A percentile compares a stretch with the other conserved stretches of the same genome.
Conservation (phyloP, 2,329 filamentous ascomycete genomes). For the Aspergillus intermedius region DNA sequence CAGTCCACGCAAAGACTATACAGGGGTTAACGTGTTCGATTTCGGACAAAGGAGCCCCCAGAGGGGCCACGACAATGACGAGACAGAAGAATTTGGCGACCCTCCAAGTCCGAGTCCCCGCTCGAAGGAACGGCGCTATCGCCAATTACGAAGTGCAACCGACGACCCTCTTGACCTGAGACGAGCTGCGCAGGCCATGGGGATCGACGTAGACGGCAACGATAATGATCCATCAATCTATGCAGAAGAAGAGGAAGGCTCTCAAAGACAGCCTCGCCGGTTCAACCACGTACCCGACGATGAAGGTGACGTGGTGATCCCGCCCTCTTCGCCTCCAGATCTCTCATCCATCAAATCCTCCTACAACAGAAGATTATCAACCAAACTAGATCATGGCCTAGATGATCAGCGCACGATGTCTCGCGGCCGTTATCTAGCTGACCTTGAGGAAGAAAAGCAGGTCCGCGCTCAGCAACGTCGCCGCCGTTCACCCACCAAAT, state of each 20-base stretch:
- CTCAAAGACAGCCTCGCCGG: conserved; percentile 9
- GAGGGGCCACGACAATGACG: conserved; percentile 14
- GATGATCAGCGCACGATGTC: conserved; percentile 19
- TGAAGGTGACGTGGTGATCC: conserved; percentile 10
- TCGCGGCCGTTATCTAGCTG: conserved; percentile 15
- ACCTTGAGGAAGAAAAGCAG: conserved; percentile 15
- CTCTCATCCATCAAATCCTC: conserved; percentile 16
- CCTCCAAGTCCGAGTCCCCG: conserved; percentile 31
- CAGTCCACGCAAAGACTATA: conserved; percentile 23
- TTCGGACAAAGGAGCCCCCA: conserved; percentile 16
- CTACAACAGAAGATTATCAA: conserved; percentile 6
- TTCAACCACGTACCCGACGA: conserved; percentile 6
- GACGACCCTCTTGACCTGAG: conserved; percentile 17
- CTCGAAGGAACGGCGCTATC: conserved; percentile 23
- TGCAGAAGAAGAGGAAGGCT: conserved; percentile 16
- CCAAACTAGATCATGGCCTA: conserved; percentile 16
- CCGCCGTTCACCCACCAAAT: conserved; percentile 21
- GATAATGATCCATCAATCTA: conserved; percentile 21
- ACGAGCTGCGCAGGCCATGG: conserved; percentile 16
- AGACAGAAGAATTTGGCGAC: conserved; percentile 24
- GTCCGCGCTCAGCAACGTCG: conserved; percentile 5
- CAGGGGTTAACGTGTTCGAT: conserved; percentile 23
- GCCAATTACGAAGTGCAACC: conserved; percentile 12
- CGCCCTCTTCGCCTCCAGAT: conserved; percentile 29
- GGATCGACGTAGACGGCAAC: conserved; percentile 14